Evolutionary conservation across 2,329 filamentous ascomycete species (phyloP).

Genomic region (Lachnellula willkommii): DNA sequence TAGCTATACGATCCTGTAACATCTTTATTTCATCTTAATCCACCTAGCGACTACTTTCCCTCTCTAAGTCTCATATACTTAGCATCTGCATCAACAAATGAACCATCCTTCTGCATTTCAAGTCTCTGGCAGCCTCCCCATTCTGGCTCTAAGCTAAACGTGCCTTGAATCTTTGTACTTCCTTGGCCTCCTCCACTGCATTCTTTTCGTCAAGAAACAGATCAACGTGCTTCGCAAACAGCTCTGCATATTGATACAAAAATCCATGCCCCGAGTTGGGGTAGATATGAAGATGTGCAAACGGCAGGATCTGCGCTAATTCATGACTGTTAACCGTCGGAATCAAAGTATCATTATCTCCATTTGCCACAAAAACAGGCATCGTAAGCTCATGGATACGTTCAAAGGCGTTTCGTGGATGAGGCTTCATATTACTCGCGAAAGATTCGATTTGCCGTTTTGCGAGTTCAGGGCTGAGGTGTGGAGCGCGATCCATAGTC

Average conservation of each 20-base stretch:
- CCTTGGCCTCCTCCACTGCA: background rate
- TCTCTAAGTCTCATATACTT: no score
- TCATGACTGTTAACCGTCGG: slow-evolving; percentile 19
- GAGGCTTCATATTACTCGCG: slow-evolving; percentile 6
- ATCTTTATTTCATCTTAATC: no score
- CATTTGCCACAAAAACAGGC: slow-evolving; percentile 30
- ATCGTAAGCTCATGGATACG: slow-evolving; percentile 27
- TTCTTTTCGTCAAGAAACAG: slow-evolving; percentile 15
- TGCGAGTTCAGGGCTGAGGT: slow-evolving; percentile 8
- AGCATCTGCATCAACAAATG: no score
- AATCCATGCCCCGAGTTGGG: slow-evolving; percentile 21
- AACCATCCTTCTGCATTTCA: no score
- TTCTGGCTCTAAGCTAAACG: background rate
- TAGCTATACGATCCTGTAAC: no score
- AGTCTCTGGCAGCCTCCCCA: no score
- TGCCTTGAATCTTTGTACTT: background rate
- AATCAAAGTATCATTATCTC: slow-evolving; percentile 17
- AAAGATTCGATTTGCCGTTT: slow-evolving; percentile 13
- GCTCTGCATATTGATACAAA: slow-evolving; percentile 17
- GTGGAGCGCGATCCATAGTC: slow-evolving; percentile 9
- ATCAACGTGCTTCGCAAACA: slow-evolving; percentile 16
- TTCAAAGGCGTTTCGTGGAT: slow-evolving; percentile 16
- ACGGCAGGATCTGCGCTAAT: slow-evolving; percentile 5
- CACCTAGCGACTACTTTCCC: no score
- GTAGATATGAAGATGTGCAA: slow-evolving; percentile 16